Percentiles rank a stretch among this genome's conserved stretches.
Conservation (phyloP, 2,329 filamentous ascomycete genomes). For the Fusarium devonianum region DNA sequence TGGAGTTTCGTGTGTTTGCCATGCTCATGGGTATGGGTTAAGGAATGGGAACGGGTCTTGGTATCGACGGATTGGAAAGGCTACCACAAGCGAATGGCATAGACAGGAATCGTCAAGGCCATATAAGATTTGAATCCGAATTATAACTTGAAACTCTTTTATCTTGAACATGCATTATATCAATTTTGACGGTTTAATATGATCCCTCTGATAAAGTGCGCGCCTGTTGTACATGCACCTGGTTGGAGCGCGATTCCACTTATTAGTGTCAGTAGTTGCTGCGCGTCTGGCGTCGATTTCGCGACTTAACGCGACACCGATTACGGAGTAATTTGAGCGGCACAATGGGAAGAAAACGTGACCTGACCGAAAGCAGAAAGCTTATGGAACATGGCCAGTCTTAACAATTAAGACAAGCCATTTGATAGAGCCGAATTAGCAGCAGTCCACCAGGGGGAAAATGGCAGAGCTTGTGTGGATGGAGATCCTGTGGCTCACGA, state of each 20-base stretch:
- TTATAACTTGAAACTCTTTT: slow-evolving; percentile 12
- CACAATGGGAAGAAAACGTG: too few relatives aligned
- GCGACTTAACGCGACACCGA: too few relatives aligned
- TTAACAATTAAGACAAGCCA: too few relatives aligned
- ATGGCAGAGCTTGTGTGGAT: background rate
- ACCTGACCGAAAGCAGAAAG: too few relatives aligned
- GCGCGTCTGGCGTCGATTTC: too few relatives aligned
- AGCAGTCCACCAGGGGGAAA: too few relatives aligned
- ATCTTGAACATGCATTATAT: background rate
- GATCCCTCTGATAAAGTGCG: background rate
- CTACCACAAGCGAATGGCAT: slow-evolving; percentile 29
- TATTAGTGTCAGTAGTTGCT: too few relatives aligned
- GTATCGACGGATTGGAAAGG: slow-evolving; percentile 31
- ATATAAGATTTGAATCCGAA: slow-evolving; percentile 33
- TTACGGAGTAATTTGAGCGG: too few relatives aligned
- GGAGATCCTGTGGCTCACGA: background rate
- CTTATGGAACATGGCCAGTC: too few relatives aligned
- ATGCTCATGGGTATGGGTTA: slow-evolving; percentile 34
- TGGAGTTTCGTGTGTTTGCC: slow-evolving; percentile 38
- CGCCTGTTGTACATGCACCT: background rate
- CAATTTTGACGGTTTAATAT: background rate
- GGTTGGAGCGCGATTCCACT: too few relatives aligned
- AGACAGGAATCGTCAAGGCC: slow-evolving; percentile 34
- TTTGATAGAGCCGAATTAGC: background rate
- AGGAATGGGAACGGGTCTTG: slow-evolving; percentile 30